Percentiles rank a stretch among this genome's conserved stretches.
phyloP scores from a whole-genome alignment of 2,329 filamentous ascomycete genomes.

The Fusarium ambrosium region DNA sequence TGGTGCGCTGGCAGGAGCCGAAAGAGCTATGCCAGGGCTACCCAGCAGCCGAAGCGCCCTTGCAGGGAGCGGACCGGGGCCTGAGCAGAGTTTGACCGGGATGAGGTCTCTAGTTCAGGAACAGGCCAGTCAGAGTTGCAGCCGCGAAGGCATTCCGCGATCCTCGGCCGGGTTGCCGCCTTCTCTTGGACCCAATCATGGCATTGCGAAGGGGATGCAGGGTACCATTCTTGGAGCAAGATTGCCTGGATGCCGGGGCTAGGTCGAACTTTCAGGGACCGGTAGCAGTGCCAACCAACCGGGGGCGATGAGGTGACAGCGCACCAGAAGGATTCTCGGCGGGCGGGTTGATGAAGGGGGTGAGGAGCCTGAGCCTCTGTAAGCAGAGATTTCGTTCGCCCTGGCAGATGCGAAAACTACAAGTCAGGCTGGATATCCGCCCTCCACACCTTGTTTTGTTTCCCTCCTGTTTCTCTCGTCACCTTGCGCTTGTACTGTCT shows the following conservation, averaged over 20 bases:
- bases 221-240: conserved; percentile 41
- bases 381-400: conserved; percentile 40
- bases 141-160: conserved; percentile 33
- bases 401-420: conserved; percentile 44
- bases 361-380: conserved; percentile 2
- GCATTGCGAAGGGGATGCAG: conserved; percentile 32
- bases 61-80: conserved; percentile 38
- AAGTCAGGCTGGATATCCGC: conserved; percentile 43
- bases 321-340: conserved; percentile 27
- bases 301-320: conserved; percentile 43
- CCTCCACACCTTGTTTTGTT: conserved; percentile 20
- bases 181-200: conserved; percentile 39
- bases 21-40: conserved; percentile 18
- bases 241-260: conserved; percentile 42
- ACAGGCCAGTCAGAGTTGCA: conserved; percentile 46
- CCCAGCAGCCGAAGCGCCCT: conserved; percentile 33
- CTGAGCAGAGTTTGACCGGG: conserved; percentile 33
- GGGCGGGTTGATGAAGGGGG: conserved; percentile 2
- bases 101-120: conserved; percentile 40
- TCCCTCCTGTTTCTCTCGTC: conserved; percentile 20
- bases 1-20: conserved; percentile 22
- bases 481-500: conserved; percentile 34
- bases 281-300: conserved; percentile 33
- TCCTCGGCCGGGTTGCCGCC: conserved; percentile 36
- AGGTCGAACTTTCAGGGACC: conserved; percentile 34